Evolutionary conservation across 805 yeast species (phyloP), one percentile per base, ranked within the genome.

Genomic region (Yarrowia deformans): DNA sequence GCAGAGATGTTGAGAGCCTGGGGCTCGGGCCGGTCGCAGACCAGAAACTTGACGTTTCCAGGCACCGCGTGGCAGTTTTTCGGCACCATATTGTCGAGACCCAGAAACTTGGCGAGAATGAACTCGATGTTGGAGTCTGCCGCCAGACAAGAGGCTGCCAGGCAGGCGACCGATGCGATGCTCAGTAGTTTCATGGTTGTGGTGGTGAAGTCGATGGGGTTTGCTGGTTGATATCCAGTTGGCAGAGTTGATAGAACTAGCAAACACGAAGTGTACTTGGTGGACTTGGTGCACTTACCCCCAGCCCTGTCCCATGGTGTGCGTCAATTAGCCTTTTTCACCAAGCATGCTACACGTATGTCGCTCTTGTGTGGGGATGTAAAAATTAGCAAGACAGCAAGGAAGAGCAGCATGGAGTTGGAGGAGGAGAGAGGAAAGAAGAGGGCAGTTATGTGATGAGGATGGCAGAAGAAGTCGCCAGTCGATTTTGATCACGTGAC

Each of bases 61-160:
- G 56, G 46, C 23, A 63, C 68, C 1, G 56, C 19, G n/a, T 63
- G 55, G 46, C 68, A 63, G 48, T 63, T 63, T 18, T 46, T 48
- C 23, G 68, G 68, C n/a, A 48, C 32, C 23, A 63, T 8, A 10
- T 39, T 49, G 32, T 63, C 48, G 48, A 63, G 68, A 9, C 56
- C 56, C 46, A 63, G 39, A 39, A 63, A 49, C 45, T 63, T 46
- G 46, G 46, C 19, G 14, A 63, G 45, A 32, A 63, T 37, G 19
- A 48, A 48, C 39, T 63, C 68, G 29, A 63, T 39, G 56, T 63
- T 49, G 56, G 50, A n/a, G 14, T 49, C 56, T 5, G 46, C 54
- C 6, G 67, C 67, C 19, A 60, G 12, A 3, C 34, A 18, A 12
- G 60, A n/a, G 14, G 60, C 4, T 12, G 60, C 60, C 19, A 39